These are phyloP conservation scores for Leptographium flavum DNA, from an alignment of 2,329 filamentous ascomycete species.

Conservation along the genomic window DNA sequence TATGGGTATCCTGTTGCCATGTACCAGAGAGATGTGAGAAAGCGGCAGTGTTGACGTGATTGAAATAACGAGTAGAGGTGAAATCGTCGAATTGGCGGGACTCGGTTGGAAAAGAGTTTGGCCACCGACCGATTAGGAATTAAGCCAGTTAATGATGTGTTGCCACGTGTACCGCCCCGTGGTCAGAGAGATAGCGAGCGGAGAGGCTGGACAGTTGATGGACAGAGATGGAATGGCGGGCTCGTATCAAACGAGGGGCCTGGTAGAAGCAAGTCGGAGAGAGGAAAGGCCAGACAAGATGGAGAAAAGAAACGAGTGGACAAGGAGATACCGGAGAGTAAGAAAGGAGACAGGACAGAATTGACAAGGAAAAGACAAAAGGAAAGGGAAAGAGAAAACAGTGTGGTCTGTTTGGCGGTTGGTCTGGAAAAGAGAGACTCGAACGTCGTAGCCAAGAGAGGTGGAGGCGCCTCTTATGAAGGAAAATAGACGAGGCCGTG, in stretches of 20 bases:
- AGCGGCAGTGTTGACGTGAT: neutral
- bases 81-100: neutral
- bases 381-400: constrained; percentile 5
- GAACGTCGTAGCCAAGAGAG: constrained; percentile 12
- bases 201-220: neutral
- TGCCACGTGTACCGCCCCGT: neutral
- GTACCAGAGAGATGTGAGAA: neutral
- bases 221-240: constrained; percentile 8
- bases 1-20: neutral
- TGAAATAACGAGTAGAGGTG: neutral
- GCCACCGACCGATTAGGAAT: neutral
- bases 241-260: constrained; percentile 29
- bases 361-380: constrained; percentile 17
- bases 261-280: neutral
- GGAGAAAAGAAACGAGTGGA: constrained; percentile 4
- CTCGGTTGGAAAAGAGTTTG: neutral
- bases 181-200: constrained; percentile 3
- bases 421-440: constrained; percentile 18
- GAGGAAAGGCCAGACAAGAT: constrained; percentile 8
- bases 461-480: neutral
- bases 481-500: neutral
- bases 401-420: neutral
- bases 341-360: neutral
- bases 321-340: constrained; percentile 11
- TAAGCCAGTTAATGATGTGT: neutral